phyloP scores from a whole-genome alignment of 2,329 filamentous ascomycete genomes.

The Colletotrichum orbiculare region DNA sequence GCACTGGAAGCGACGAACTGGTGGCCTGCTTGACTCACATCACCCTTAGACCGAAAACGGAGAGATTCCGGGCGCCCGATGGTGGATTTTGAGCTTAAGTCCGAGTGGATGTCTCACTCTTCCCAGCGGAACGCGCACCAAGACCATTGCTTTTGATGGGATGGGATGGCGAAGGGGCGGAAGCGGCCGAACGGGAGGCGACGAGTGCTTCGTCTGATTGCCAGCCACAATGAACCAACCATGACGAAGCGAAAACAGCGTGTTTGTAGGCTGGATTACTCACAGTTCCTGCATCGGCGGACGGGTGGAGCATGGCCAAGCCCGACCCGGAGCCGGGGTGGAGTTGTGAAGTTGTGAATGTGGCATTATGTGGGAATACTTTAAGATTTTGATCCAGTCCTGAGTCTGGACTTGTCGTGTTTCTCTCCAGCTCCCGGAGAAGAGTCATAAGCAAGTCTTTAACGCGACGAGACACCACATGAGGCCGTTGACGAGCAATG shows the following conservation, averaged over 20 bases:
- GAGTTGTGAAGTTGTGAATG: constrained; percentile 4
- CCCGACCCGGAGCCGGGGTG: constrained; percentile 28
- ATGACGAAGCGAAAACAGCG: neutral
- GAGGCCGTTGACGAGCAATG: no score
- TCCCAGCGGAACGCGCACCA: constrained; percentile 1
- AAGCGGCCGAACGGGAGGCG: constrained; percentile 1
- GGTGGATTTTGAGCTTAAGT: constrained; percentile 8
- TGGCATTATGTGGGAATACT: constrained; percentile 1
- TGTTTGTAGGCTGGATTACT: constrained; percentile 24
- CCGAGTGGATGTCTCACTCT: constrained; percentile 13
- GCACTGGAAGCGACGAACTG: no score
- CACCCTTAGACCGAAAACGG: constrained; percentile 6
- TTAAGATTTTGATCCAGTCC: constrained; percentile 11
- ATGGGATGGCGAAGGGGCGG: neutral
- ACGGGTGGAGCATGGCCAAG: constrained; percentile 22
- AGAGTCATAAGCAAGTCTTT: neutral
- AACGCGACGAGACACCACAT: neutral
- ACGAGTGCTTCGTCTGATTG: neutral
- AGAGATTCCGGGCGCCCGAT: constrained; percentile 3
- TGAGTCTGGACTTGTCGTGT: constrained; percentile 1
- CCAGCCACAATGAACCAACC: neutral
- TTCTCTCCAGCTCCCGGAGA: neutral
- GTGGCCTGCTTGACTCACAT: neutral
- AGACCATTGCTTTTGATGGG: neutral
- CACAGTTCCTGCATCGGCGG: constrained; percentile 36